These are phyloP conservation scores for Gynochthodes officinalis DNA, from an alignment of 257 asterid species.

Conservation along the genomic window DNA sequence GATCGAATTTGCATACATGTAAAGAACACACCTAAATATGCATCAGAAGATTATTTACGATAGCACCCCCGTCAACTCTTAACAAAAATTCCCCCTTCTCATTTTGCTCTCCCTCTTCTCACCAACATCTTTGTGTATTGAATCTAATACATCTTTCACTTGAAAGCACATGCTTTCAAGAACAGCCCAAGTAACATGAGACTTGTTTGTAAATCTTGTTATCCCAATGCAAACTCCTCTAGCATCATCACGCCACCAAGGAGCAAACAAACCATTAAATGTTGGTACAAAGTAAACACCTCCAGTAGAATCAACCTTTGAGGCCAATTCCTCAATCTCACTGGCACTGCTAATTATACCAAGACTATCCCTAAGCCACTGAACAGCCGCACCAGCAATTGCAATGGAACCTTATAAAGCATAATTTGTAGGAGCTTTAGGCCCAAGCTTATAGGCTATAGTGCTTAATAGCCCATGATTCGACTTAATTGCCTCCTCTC, in stretches of 20 bases:
- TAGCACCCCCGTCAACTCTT: slow-evolving; percentile 96
- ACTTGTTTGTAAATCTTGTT: slow-evolving; percentile 86
- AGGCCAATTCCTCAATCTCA: slow-evolving; percentile 88
- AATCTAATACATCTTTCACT: slow-evolving; percentile 86
- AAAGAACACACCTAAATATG: slow-evolving; percentile 75
- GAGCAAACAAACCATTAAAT: slow-evolving; percentile 91
- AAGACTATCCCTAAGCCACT: slow-evolving; percentile 94
- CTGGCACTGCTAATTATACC: slow-evolving; percentile 72
- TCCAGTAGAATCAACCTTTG: slow-evolving; percentile 63
- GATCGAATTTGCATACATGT: too few species aligned
- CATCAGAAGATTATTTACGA: slow-evolving; percentile 81
- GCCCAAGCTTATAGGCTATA: slow-evolving; percentile 82
- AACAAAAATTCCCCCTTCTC: slow-evolving; percentile 62
- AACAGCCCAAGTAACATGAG: slow-evolving; percentile 91
- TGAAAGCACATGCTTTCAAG: slow-evolving; percentile 99
- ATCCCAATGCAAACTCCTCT: slow-evolving; percentile 88
- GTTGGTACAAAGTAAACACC: slow-evolving; percentile 98
- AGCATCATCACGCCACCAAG: slow-evolving; percentile 99
- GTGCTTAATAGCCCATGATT: slow-evolving; percentile 81
- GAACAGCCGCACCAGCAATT: slow-evolving; percentile 97
- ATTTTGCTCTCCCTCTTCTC: slow-evolving; percentile 50
- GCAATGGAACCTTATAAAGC: slow-evolving; percentile 98
- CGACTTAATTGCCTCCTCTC: slow-evolving; percentile 57
- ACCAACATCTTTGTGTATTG: slow-evolving; percentile 91
- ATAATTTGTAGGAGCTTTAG: slow-evolving; percentile 70